Evolutionary conservation across 202 grass and related monocot genomes (phyloP).

Genomic region (Saccharum hybrid): DNA sequence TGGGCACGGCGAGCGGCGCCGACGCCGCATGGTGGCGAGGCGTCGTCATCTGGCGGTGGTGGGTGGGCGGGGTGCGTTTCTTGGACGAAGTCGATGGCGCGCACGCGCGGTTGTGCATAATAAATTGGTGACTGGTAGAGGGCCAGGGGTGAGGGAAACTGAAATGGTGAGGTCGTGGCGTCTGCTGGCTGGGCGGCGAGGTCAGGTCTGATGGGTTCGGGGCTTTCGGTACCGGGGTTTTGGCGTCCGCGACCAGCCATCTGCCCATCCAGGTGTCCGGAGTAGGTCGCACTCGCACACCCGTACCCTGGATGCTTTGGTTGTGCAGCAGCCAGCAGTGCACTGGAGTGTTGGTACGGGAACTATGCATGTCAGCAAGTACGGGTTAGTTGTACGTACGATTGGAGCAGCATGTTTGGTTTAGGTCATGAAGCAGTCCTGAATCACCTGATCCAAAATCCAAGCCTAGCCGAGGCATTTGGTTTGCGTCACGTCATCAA

Average conservation of each 20-base stretch:
- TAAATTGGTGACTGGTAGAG: background rate
- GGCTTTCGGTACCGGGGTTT: background rate
- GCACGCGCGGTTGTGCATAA: slow-evolving; percentile 19
- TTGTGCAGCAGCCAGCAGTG: background rate
- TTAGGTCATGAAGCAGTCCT: too few relatives aligned
- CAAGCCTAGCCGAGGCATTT: too few relatives aligned
- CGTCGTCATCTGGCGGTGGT: slow-evolving; percentile 20
- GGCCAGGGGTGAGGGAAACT: background rate
- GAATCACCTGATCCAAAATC: too few relatives aligned
- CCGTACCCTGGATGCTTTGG: background rate
- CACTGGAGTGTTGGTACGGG: background rate
- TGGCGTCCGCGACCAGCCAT: slow-evolving; percentile 8
- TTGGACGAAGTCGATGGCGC: slow-evolving; percentile 23
- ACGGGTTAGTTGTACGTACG: too few relatives aligned
- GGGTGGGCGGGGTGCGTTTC: background rate
- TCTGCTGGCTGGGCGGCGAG: background rate
- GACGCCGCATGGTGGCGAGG: slow-evolving; percentile 16
- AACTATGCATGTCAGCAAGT: background rate
- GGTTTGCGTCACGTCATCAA: too few relatives aligned
- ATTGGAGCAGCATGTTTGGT: too few relatives aligned
- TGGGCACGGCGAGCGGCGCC: slow-evolving; percentile 18
- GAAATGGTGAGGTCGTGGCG: slow-evolving; percentile 14
- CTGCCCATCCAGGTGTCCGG: background rate
- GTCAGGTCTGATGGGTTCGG: background rate
- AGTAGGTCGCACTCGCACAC: background rate